These are phyloP conservation scores for Elongisporangium senticosum DNA, from an alignment of 352 stramenopile genomes.

Conservation along the genomic window DNA sequence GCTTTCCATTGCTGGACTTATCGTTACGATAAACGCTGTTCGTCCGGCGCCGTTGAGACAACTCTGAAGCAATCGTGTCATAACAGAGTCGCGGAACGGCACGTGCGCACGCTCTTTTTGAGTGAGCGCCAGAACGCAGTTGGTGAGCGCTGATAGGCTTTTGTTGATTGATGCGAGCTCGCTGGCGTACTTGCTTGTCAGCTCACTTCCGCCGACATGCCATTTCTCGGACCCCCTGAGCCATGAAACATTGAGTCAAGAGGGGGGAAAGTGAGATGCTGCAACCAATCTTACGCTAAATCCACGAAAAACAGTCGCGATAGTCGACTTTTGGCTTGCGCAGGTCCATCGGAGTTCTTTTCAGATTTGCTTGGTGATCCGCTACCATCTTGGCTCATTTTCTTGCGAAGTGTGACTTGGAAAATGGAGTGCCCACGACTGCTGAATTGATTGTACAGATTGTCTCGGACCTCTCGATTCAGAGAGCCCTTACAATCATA, in stretches of 20 bases:
- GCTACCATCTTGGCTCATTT: slow-evolving; percentile 3
- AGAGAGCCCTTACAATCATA: slow-evolving; percentile 31
- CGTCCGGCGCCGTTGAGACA: slow-evolving; percentile 46
- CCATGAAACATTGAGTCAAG: not conserved
- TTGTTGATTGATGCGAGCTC: slow-evolving; percentile 72
- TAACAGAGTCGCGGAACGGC: slow-evolving; percentile 61
- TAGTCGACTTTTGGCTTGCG: slow-evolving; percentile 27
- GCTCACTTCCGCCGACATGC: slow-evolving; percentile 45
- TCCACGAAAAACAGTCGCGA: slow-evolving; percentile 72
- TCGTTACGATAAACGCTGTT: slow-evolving; percentile 63
- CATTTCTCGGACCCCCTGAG: slow-evolving; percentile 64
- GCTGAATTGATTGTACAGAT: slow-evolving; percentile 69
- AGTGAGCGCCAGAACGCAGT: slow-evolving; percentile 65
- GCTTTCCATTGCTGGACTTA: slow-evolving; percentile 45
- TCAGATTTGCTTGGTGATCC: not conserved
- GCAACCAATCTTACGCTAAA: slow-evolving; percentile 32
- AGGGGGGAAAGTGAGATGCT: slow-evolving; percentile 4
- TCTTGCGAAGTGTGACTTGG: slow-evolving; percentile 55
- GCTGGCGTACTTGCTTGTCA: slow-evolving; percentile 55
- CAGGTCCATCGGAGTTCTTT: not conserved
- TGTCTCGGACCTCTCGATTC: slow-evolving; percentile 66
- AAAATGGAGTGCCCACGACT: slow-evolving; percentile 70
- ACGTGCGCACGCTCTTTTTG: slow-evolving; percentile 49
- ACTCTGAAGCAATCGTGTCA: slow-evolving; percentile 64
- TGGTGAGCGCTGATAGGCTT: slow-evolving; percentile 65